These are phyloP conservation scores for Canavalia ensiformis DNA, from an alignment of 306 rosid genomes.

Conservation along the genomic window DNA sequence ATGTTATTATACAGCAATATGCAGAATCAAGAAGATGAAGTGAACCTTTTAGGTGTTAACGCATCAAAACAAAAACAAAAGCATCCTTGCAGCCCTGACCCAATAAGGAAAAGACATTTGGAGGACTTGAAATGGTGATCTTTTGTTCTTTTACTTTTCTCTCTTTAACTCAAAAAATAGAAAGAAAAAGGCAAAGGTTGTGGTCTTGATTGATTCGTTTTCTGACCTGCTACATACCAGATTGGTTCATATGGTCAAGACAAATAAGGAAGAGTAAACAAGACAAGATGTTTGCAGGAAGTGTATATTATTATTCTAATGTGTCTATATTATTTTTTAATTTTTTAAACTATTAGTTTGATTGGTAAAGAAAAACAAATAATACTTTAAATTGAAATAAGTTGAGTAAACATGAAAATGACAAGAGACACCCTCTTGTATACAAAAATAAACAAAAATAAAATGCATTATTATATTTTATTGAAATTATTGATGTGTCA, in stretches of 20 bases:
- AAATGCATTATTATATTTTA: not conserved
- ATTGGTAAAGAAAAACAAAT: not conserved
- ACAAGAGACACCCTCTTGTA: not conserved
- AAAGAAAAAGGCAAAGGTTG: conserved; percentile 21
- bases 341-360: not conserved
- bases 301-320: not conserved
- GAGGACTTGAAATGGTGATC: conserved; percentile 4
- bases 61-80: not conserved
- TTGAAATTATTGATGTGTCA: not conserved
- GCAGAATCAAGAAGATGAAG: conserved; percentile 4
- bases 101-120: conserved; percentile 25
- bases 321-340: not conserved
- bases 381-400: not conserved
- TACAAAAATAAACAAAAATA: not conserved
- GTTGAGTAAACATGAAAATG: not conserved
- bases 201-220: conserved; percentile 19
- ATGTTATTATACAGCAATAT: not conserved
- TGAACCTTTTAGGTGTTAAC: not conserved
- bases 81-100: conserved; percentile 14
- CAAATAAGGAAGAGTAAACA: conserved; percentile 1
- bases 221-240: conserved; percentile 4
- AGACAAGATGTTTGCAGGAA: not conserved
- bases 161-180: conserved; percentile 37
- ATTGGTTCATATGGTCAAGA: conserved; percentile 34
- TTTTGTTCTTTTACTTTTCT: conserved; percentile 38